Conservation (phyloP, 768 basidiomycete species). For the Tylopilus rubrobrunneus region DNA sequence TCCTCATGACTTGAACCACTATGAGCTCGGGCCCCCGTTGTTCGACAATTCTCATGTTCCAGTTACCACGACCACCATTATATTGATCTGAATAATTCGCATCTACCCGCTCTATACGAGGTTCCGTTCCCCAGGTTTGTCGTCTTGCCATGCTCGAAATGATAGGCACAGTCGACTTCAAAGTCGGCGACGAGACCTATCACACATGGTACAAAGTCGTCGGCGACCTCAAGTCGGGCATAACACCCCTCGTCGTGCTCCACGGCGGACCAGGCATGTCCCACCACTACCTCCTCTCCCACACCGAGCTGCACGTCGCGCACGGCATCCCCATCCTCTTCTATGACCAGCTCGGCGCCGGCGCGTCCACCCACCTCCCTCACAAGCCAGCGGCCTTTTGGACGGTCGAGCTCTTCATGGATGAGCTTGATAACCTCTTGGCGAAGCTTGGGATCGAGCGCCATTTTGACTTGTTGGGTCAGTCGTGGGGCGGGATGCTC, state of each 20-base stretch:
- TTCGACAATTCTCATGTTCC: background rate
- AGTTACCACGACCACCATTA: background rate
- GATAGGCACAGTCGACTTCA: slow-evolving; percentile 9
- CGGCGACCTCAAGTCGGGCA: slow-evolving; percentile 32
- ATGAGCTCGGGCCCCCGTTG: background rate
- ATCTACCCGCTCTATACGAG: background rate
- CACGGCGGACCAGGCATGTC: slow-evolving; percentile 41
- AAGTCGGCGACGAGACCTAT: background rate
- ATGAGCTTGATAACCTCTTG: slow-evolving; percentile 49
- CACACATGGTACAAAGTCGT: slow-evolving; percentile 28
- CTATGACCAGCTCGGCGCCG: slow-evolving; percentile 48
- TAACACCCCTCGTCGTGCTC: slow-evolving; percentile 31
- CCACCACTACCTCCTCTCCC: slow-evolving; percentile 34
- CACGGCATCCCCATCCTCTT: slow-evolving; percentile 38
- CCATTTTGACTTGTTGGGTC: slow-evolving; percentile 33
- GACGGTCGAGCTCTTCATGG: slow-evolving; percentile 47
- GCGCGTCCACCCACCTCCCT: slow-evolving; percentile 40
- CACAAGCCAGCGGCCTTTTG: slow-evolving; percentile 37
- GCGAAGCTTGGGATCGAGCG: slow-evolving; percentile 36
- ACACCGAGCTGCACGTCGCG: slow-evolving; percentile 27
- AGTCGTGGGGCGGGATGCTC: slow-evolving; percentile 57
- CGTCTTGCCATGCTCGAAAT: slow-evolving; percentile 4
- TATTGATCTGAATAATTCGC: background rate
- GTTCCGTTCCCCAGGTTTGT: background rate
- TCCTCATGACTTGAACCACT: background rate